Base-by-base conservation (phyloP, 2,329 filamentous ascomycete genomes). In the Aspergillus ochraceus region DNA sequence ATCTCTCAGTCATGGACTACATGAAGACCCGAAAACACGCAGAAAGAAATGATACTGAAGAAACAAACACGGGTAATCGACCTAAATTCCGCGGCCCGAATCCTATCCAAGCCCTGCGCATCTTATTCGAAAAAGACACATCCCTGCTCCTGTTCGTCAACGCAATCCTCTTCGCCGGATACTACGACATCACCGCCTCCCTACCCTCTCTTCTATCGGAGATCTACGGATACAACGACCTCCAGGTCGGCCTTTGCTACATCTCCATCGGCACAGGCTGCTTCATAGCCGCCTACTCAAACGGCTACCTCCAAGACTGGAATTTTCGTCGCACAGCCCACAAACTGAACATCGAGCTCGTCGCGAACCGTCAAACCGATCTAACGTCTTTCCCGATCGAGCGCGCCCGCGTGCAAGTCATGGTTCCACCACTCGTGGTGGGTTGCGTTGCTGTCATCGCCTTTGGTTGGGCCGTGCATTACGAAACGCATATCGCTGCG, bases 361-460 rank as follows among this genome's bases (percentile, higher is more conserved):
- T 82, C 66, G 75, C 76, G 64, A 75, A 81, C 54, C 74, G 84
- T 11, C 74, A 84, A 60, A 76, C 83, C 46, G 76, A 72, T 4
- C 66, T 80, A 4, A 66, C 68, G 61, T 73, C 71, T 39, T 61
- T 80, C 57, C 82, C 83, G 0, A 79, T 86, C 49, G 84, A 79
- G 52, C 69, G 63, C 20, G 76, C 71, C 0, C 66, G 77, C 19
- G 63, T 77, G 4, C 64, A 77, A 54, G 62, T 78, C 11, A 69
- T 69, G 0, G 54, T 78, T 2, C 75, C 76, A 0, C 53, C 74
- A 1, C 66, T 72, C n/a, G 72, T 72, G 22, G 10, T 71, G 10
- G 66, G 70, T 14, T 62, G 62, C 11, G 49, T 65, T 0, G 50
- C 66, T 10, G 62, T 76, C 6, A 68, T 77, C 17, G 63, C 65